A percentile compares a stretch with the other conserved stretches of the same genome.
Conservation (phyloP, 148 eudicot genomes). For the Chenopodium formosanum region DNA sequence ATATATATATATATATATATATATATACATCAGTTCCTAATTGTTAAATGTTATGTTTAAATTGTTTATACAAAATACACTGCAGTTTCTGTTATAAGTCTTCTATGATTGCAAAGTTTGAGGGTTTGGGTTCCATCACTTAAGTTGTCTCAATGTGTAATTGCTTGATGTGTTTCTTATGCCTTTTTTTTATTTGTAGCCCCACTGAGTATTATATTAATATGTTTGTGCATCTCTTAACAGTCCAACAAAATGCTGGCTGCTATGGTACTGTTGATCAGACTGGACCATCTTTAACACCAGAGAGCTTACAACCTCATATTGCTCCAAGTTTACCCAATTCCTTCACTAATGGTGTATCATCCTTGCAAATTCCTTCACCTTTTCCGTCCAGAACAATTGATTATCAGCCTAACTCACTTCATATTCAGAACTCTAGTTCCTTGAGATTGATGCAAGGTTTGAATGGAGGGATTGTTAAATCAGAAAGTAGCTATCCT, state of each 20-base stretch:
- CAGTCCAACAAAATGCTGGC: slow-evolving; percentile 68
- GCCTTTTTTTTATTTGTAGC: background rate
- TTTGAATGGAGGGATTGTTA: slow-evolving; percentile 53
- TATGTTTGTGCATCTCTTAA: slow-evolving; percentile 13
- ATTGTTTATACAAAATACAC: background rate
- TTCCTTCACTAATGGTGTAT: slow-evolving; percentile 52
- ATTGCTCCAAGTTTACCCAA: slow-evolving; percentile 39
- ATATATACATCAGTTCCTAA: background rate
- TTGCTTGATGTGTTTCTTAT: background rate
- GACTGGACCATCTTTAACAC: slow-evolving; percentile 41
- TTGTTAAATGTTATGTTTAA: background rate
- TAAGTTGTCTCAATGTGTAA: background rate
- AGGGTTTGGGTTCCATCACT: background rate
- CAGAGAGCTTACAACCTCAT: slow-evolving; percentile 52
- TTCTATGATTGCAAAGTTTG: background rate
- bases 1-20: too few relatives aligned
- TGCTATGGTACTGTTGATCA: slow-evolving; percentile 47
- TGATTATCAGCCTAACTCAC: slow-evolving; percentile 43
- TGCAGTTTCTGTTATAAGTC: background rate
- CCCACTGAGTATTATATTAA: background rate
- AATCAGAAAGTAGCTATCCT: slow-evolving; percentile 51
- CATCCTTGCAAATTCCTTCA: slow-evolving; percentile 44
- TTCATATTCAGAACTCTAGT: slow-evolving; percentile 56
- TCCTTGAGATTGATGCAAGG: slow-evolving; percentile 52
- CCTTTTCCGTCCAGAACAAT: slow-evolving; percentile 40